Conservation (phyloP, 2,329 filamentous ascomycete species). For the Cordyceps javanica region DNA sequence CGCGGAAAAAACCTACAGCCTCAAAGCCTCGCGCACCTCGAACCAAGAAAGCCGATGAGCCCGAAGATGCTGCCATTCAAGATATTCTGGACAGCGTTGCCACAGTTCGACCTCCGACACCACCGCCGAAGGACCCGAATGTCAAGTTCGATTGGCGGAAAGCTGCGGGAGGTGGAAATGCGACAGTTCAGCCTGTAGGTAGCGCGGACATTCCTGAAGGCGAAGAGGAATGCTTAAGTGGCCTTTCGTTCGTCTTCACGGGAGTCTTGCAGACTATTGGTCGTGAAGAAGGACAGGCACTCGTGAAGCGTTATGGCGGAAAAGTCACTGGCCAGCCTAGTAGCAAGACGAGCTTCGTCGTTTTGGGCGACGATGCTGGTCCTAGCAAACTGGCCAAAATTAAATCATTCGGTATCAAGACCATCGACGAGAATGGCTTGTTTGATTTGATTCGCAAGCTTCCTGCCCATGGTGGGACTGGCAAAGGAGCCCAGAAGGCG, state of each 20-base stretch:
- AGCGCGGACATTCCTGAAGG: conserved; percentile 72
- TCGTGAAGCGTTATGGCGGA: conserved; percentile 91
- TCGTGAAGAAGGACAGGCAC: conserved; percentile 74
- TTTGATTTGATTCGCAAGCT: conserved; percentile 77
- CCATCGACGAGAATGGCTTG: conserved; percentile 88
- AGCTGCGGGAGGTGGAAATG: conserved; percentile 51
- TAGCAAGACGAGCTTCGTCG: conserved; percentile 88
- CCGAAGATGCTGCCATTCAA: conserved; percentile 66
- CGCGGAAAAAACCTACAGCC: conserved; percentile 52
- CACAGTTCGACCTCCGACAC: conserved; percentile 74
- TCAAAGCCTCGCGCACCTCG: conserved; percentile 54
- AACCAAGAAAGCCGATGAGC: conserved; percentile 58
- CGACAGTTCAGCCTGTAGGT: conserved; percentile 55
- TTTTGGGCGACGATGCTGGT: conserved; percentile 84
- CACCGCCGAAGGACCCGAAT: conserved; percentile 64
- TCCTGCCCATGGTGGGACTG: conserved; percentile 79
- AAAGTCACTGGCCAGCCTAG: conserved; percentile 83
- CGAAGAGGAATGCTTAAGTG: conserved; percentile 81
- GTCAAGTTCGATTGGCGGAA: conserved; percentile 78
- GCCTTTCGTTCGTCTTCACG: conserved; percentile 92
- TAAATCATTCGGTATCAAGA: conserved; percentile 70
- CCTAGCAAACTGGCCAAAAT: conserved; percentile 92
- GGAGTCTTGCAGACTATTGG: conserved; percentile 75
- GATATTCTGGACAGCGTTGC: conserved; percentile 85
- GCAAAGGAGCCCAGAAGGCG: conserved; percentile 79